Evolutionary conservation across 2,329 filamentous ascomycete species (phyloP), one percentile per base, ranked within the genome.

Genomic region (Aspergillus chevalieri): DNA sequence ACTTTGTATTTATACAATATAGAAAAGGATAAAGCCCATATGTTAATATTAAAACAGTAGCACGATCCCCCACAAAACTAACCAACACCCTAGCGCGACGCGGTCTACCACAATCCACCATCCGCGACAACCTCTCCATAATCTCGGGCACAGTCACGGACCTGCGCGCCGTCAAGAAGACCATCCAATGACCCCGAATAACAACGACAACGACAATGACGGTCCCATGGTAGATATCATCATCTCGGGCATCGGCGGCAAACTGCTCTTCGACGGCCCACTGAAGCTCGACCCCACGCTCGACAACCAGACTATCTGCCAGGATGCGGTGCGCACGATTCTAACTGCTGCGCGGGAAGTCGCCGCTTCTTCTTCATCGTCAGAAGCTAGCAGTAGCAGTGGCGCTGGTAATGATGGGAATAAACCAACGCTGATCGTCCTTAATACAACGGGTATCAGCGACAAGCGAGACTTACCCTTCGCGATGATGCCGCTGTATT

Each of bases 11-110:
- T 3, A 47, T 58, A 36, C 47, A 21, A 1, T 6, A 50, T 60
- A 17, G 59, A 61, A 34, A 42, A 17, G 17, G 49, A 2, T 50
- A 39, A 22, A 22, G 49, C 1, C 50, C 48, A 6, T 56, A 53
- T 3, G 52, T 53, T 21, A 57, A 58, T 33, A 48, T 57, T n/a
- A 53, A n/a, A 56, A 54, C 10, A 59, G 57, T 81, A 7, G 77
- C 68, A 21, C 75, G 78, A 15, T 75, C 67, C 1, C 76, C 78
- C 1, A 57, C 67, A 4, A 81, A 80, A 57, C 74, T 81, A 43
- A 65, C 59, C 43, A 56, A 60, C 7, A 60, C 73, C n/a, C 69
- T 81, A 28, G 59, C 53, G 4, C 58, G 62, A 30, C 72, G 74
- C 55, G 65, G 64, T 12, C 55, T 80, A 45, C 58, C 70, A 22